Percentiles rank a stretch among this genome's conserved stretches.
These are phyloP conservation scores for Oryza longistaminata DNA, from an alignment of 176 grass and related monocot species.

Conservation along the genomic window DNA sequence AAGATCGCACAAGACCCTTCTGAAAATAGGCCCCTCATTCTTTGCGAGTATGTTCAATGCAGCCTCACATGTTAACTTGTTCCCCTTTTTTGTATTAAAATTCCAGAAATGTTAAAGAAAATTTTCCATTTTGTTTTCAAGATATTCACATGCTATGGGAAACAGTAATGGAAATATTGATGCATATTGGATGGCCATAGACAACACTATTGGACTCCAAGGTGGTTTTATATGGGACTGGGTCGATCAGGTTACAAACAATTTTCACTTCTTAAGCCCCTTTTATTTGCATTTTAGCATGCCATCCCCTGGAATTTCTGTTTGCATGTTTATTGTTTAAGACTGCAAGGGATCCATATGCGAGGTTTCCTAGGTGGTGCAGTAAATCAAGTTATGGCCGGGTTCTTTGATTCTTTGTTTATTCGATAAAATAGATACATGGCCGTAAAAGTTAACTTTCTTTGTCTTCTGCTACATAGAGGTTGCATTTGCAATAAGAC, in stretches of 20 bases:
- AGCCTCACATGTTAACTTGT: constrained; percentile 14
- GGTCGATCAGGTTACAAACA: constrained; percentile 73
- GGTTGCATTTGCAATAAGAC: background rate
- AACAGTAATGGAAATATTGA: constrained; percentile 98
- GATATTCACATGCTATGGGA: constrained; percentile 98
- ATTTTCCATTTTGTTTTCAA: constrained; percentile 37
- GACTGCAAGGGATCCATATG: too few relatives aligned
- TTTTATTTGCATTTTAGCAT: background rate
- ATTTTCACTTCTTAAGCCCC: constrained; percentile 9
- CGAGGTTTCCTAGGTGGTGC: too few relatives aligned
- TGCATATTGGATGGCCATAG: constrained; percentile 86
- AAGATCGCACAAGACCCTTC: constrained; percentile 75
- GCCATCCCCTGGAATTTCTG: too few relatives aligned
- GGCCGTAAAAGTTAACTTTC: background rate
- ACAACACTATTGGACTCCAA: constrained; percentile 88
- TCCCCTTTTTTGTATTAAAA: constrained; percentile 28
- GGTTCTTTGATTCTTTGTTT: background rate
- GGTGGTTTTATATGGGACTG: constrained; percentile 99
- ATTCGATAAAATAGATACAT: background rate
- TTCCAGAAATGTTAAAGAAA: constrained; percentile 3
- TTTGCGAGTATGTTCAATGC: constrained; percentile 82
- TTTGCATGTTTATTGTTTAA: too few relatives aligned
- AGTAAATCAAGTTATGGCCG: background rate
- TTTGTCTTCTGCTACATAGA: constrained; percentile 1
- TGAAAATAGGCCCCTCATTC: constrained; percentile 94